Evolutionary conservation across 2,329 filamentous ascomycete species (phyloP).

Genomic region (Hypomyces rosellus): DNA sequence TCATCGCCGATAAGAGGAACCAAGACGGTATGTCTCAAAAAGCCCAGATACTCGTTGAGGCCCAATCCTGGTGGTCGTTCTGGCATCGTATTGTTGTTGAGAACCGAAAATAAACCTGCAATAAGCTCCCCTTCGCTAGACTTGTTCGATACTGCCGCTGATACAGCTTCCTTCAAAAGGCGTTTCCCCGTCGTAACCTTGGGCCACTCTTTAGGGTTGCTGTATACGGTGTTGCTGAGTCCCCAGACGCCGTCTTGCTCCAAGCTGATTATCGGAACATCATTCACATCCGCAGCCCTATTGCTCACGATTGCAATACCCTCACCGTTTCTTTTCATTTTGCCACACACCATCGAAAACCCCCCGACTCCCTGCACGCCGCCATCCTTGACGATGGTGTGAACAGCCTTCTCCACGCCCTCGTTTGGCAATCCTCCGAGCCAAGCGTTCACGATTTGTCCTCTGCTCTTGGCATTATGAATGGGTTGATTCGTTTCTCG

Average conservation of each 20-base stretch:
- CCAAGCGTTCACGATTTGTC: constrained; percentile 60
- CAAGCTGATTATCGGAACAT: constrained; percentile 54
- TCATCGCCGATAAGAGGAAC: constrained; percentile 52
- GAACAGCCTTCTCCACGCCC: constrained; percentile 44
- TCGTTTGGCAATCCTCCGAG: constrained; percentile 44
- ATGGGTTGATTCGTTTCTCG: constrained; percentile 52
- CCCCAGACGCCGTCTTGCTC: constrained; percentile 48
- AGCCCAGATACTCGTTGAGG: constrained; percentile 48
- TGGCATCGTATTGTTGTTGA: constrained; percentile 54
- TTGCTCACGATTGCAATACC: constrained; percentile 58
- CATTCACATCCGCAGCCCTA: constrained; percentile 43
- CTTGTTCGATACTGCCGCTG: constrained; percentile 31
- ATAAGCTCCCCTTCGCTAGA: constrained; percentile 42
- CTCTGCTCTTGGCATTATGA: constrained; percentile 50
- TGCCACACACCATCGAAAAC: constrained; percentile 61
- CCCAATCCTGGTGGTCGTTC: constrained; percentile 31
- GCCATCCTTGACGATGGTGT: constrained; percentile 44
- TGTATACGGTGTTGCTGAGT: constrained; percentile 57
- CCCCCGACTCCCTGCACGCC: constrained; percentile 57
- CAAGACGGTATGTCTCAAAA: constrained; percentile 55
- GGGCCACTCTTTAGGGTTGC: constrained; percentile 50
- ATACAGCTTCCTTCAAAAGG: constrained; percentile 38
- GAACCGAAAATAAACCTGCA: constrained; percentile 45
- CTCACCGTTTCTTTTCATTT: constrained; percentile 43
- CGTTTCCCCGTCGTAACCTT: constrained; percentile 51